phyloP scores from a whole-genome alignment of 371 early-diverging fungal genomes.

The Mortierella sp. region DNA sequence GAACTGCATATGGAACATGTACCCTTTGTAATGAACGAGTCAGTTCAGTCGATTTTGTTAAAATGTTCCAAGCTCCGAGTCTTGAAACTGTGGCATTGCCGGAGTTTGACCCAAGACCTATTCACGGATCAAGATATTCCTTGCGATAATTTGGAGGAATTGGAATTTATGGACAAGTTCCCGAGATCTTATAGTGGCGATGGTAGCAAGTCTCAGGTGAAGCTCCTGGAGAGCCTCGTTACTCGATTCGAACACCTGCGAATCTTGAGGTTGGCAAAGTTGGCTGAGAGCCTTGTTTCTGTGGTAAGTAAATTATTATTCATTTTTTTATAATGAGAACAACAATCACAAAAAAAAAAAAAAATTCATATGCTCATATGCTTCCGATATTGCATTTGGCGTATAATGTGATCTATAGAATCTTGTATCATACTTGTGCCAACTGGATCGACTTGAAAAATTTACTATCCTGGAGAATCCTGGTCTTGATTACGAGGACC shows the following conservation, averaged over 20 bases:
- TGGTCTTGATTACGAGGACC: conserved; percentile 21
- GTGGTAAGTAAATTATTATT: conserved; percentile 25
- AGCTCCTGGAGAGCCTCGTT: conserved; percentile 34
- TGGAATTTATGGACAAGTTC: conserved; percentile 55
- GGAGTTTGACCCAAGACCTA: conserved; percentile 41
- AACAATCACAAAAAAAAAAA: not conserved
- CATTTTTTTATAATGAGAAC: not conserved
- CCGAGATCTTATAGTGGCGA: conserved; percentile 24
- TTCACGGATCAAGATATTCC: conserved; percentile 26
- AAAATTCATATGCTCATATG: too few species aligned
- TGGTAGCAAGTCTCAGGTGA: conserved; percentile 37
- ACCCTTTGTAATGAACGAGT: conserved; percentile 39
- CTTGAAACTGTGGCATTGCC: conserved; percentile 49
- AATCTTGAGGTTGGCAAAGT: conserved; percentile 34
- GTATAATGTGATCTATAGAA: conserved; percentile 20
- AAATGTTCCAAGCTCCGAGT: conserved; percentile 23
- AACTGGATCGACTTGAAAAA: conserved; percentile 45
- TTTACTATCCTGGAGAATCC: conserved; percentile 49
- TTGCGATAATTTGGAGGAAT: conserved; percentile 26
- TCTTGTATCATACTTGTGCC: conserved; percentile 46
- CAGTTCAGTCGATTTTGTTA: conserved; percentile 34
- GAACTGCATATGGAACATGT: conserved; percentile 50
- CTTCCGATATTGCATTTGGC: not conserved
- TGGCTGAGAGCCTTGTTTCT: conserved; percentile 32
- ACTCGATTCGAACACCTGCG: conserved; percentile 35